phyloP scores from a whole-genome alignment of 192 early-diverging fungal genomes.

The Coemansia sp. region DNA sequence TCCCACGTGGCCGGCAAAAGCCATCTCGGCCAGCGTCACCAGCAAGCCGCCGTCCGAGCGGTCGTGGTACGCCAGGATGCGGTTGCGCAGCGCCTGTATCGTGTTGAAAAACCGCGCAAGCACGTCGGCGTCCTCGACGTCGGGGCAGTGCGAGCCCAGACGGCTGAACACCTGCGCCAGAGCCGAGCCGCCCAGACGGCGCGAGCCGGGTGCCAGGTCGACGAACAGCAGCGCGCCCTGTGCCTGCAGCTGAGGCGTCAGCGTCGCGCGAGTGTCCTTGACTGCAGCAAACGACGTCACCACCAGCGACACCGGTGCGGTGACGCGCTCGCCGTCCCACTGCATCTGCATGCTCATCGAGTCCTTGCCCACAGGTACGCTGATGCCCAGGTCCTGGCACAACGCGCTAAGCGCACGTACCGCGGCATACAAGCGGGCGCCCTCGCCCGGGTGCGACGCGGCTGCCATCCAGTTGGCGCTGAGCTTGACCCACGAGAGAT shows the following conservation, averaged over 20 bases:
- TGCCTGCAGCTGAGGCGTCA: conserved; percentile 81
- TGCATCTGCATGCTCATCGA: conserved; percentile 99
- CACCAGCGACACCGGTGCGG: conserved; percentile 87
- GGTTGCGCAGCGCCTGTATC: conserved; percentile 57
- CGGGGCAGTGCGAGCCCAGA: conserved; percentile 76
- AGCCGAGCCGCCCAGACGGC: conserved; percentile 90
- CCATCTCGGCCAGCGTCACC: conserved; percentile 91
- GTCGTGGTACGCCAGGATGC: conserved; percentile 95
- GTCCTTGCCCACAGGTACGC: conserved; percentile 99
- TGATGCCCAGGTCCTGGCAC: conserved; percentile 88
- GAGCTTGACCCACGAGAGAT: conserved; percentile 73
- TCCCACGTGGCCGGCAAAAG: conserved; percentile 92
- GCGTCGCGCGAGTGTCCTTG: conserved; percentile 77
- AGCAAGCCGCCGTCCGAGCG: conserved; percentile 98
- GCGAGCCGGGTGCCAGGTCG: conserved; percentile 80
- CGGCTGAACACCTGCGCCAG: conserved; percentile 92
- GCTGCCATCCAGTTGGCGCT: conserved; percentile 99
- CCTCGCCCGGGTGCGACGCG: conserved; percentile 88
- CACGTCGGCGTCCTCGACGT: conserved; percentile 71
- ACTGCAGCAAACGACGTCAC: conserved; percentile 94
- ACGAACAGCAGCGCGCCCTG: conserved; percentile 71
- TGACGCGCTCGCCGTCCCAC: conserved; percentile 61
- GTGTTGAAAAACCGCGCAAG: conserved; percentile 80
- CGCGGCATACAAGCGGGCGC: conserved; percentile 86
- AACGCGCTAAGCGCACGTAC: conserved; percentile 92